Base-by-base conservation (phyloP, 345 rosid genomes). In the Bruguiera parviflora region DNA sequence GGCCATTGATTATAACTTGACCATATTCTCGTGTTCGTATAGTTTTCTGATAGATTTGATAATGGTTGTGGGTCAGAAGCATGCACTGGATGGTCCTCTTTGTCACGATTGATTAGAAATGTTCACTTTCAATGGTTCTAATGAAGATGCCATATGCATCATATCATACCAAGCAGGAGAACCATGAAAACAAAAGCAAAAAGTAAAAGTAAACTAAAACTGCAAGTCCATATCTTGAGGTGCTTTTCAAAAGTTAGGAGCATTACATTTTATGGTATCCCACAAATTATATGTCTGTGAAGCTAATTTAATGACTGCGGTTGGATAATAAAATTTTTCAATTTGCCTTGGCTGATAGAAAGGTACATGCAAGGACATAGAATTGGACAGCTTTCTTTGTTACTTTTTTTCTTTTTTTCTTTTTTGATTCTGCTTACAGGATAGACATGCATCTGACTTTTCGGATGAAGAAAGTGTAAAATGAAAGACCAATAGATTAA, bases 111-210 rank as follows among this genome's bases (percentile, higher is more conserved):
- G 74, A 63, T 56, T 46, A 29, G 68, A 56, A 55, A 20, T 63
- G 19, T 25, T 52, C 73, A 35, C 73, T 70, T 57, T 47, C 64
- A 64, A 24, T 57, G 74, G 69, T 56, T 35, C 20, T 20, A 19
- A 47, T 58, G 21, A 46, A 64, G 69, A 64, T 64, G 55, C 63
- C 63, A 15, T 53, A 6, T 0, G 15, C 43, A 20, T 27, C 64
- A 43, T 19, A 61, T 18, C 37, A 13, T 67, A 22, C 21, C 21
- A 60, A n/a, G 64, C 58, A 43, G 59, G 72, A 49, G 32, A 27
- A 60, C 49, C 19, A 11, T 63, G 35, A 16, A 25, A n/a, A n/a
- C 2, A 11, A 65, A 24, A 22, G 13, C 4, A n/a, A 63, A 43
- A 13, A 21, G 31, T 2, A 19, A 22, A 64, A 7, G 29, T 46